These are phyloP conservation scores for Wickerhamiella kurtzmanii DNA, from an alignment of 805 yeast genomes.

Conservation along the genomic window DNA sequence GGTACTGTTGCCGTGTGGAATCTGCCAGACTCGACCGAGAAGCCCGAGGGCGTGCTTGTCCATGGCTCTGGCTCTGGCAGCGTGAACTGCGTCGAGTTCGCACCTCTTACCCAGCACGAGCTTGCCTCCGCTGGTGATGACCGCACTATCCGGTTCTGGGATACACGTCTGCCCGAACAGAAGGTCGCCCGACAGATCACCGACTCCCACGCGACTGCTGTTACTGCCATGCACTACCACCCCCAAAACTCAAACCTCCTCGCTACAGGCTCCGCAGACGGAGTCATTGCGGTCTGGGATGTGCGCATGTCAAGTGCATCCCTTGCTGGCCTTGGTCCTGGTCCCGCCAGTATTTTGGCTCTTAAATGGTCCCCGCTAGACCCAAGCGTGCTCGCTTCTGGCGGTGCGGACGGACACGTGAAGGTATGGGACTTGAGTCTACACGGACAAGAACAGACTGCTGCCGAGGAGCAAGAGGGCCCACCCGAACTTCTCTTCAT, in stretches of 20 bases:
- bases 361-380: slow-evolving; percentile 40
- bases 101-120: slow-evolving; percentile 38
- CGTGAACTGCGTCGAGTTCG: slow-evolving; percentile 55
- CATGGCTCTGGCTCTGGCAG: slow-evolving; percentile 37
- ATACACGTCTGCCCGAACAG: slow-evolving; percentile 7
- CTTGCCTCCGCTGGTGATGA: slow-evolving; percentile 72
- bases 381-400: slow-evolving; percentile 42
- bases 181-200: slow-evolving; percentile 16
- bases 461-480: slow-evolving; percentile 43
- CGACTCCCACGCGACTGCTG: slow-evolving; percentile 45
- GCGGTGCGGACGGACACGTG: slow-evolving; percentile 55
- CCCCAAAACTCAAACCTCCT: slow-evolving; percentile 39
- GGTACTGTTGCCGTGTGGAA: slow-evolving; percentile 63
- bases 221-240: slow-evolving; percentile 58
- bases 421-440: slow-evolving; percentile 58
- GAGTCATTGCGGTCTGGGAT: slow-evolving; percentile 63
- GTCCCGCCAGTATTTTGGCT: slow-evolving; percentile 34
- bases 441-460: slow-evolving; percentile 40
- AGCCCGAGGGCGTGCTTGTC: slow-evolving; percentile 36
- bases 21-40: slow-evolving; percentile 18
- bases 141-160: slow-evolving; percentile 59
- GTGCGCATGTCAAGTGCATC: slow-evolving; percentile 48
- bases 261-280: slow-evolving; percentile 71
- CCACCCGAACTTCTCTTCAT: slow-evolving; percentile 69
- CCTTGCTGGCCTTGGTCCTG: slow-evolving; percentile 51